These are phyloP conservation scores for Boletus vinaceobasis DNA, from an alignment of 768 basidiomycete genomes.

Conservation along the genomic window DNA sequence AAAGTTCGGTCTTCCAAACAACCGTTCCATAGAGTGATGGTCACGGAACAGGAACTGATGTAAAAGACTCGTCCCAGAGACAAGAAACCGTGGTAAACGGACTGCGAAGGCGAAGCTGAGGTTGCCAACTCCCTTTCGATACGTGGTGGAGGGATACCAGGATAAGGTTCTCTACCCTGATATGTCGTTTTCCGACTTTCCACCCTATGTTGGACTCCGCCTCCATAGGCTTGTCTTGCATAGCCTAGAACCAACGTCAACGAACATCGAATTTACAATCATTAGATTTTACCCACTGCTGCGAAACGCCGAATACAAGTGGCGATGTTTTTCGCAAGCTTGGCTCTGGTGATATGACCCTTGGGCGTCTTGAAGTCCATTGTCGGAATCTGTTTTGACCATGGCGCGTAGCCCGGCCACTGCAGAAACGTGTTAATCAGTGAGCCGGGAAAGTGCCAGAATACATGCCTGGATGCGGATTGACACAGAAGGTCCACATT, in stretches of 20 bases:
- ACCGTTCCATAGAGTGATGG: neutral
- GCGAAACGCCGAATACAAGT: constrained; percentile 73
- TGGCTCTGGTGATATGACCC: constrained; percentile 69
- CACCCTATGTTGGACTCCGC: constrained; percentile 60
- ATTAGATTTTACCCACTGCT: constrained; percentile 35
- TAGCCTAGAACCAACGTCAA: constrained; percentile 38
- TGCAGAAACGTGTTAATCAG: constrained; percentile 25
- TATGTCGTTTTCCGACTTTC: constrained; percentile 56
- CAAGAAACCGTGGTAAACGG: neutral
- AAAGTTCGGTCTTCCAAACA: neutral
- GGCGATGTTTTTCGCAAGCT: constrained; percentile 76
- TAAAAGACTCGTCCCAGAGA: neutral
- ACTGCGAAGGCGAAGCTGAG: constrained; percentile 56
- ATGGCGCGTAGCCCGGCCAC: constrained; percentile 80
- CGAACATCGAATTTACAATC: neutral
- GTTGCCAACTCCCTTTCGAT: constrained; percentile 81
- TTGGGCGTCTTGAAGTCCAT: constrained; percentile 78
- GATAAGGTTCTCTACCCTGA: constrained; percentile 63
- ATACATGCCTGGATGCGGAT: constrained; percentile 66
- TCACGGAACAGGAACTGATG: constrained; percentile 1
- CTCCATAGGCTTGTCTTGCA: constrained; percentile 51
- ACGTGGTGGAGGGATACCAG: constrained; percentile 81
- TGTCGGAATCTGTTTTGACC: constrained; percentile 81
- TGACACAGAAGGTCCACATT: constrained; percentile 76
- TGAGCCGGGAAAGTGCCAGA: neutral